Percentiles rank a stretch among this genome's conserved stretches.
These are phyloP conservation scores for Dioscorea cayenensis DNA, from an alignment of 116 monocot species.

Conservation along the genomic window DNA sequence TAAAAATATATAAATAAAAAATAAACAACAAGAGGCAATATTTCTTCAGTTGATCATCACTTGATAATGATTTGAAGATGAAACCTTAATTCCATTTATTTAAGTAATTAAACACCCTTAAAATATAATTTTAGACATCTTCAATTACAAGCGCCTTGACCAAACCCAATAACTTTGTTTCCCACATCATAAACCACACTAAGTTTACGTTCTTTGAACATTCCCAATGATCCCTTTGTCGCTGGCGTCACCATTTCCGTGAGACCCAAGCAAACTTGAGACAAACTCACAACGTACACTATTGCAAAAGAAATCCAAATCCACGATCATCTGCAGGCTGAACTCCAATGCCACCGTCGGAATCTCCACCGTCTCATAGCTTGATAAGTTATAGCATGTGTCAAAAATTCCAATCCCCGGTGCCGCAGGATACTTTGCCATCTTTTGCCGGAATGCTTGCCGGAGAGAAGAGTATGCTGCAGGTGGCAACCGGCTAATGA, in stretches of 20 bases:
- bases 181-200: constrained; percentile 42
- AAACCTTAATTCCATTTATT: no score
- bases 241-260: constrained; percentile 21
- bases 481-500: constrained; percentile 53
- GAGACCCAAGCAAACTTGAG: constrained; percentile 61
- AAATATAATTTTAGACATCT: not conserved
- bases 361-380: constrained; percentile 17
- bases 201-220: constrained; percentile 47
- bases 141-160: constrained; percentile 32
- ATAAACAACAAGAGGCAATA: no score
- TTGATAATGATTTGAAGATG: no score
- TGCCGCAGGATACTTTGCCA: constrained; percentile 39
- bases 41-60: no score
- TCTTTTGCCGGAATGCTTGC: constrained; percentile 30
- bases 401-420: constrained; percentile 41
- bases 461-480: constrained; percentile 44
- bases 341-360: constrained; percentile 41
- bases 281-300: constrained; percentile 17
- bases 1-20: no score
- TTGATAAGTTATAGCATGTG: constrained; percentile 55
- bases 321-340: constrained; percentile 13
- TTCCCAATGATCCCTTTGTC: constrained; percentile 48
- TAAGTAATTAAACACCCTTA: no score
- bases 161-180: constrained; percentile 36
- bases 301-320: constrained; percentile 32